phyloP scores from a whole-genome alignment of 441 rosid genomes.

The Croton setiger region DNA sequence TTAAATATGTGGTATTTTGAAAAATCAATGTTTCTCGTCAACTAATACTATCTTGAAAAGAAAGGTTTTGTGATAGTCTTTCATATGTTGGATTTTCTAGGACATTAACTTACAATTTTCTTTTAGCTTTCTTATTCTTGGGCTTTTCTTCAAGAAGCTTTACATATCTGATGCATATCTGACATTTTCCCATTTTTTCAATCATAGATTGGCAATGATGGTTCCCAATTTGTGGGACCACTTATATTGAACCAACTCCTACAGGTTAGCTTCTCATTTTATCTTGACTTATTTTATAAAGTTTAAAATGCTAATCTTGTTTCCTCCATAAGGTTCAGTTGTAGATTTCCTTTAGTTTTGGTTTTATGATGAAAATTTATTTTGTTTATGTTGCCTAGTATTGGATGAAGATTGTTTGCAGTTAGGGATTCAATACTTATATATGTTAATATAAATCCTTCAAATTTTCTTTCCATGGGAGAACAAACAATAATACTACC shows the following conservation, averaged over 20 bases:
- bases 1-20: not conserved
- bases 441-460: not conserved
- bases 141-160: not conserved
- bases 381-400: not conserved
- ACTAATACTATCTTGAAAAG: not conserved
- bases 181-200: conserved; percentile 18
- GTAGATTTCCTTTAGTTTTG: not conserved
- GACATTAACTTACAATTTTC: not conserved
- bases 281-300: conserved; percentile 15
- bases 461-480: not conserved
- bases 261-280: conserved; percentile 52
- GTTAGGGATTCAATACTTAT: not conserved
- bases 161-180: conserved; percentile 8
- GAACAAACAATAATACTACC: too few species aligned
- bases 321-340: conserved; percentile 2
- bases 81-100: not conserved
- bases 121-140: not conserved
- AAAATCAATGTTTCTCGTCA: not conserved
- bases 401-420: conserved; percentile 1
- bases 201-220: conserved; percentile 81
- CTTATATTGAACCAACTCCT: conserved; percentile 79
- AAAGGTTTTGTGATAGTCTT: not conserved
- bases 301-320: conserved; percentile 9
- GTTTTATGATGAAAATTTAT: conserved; percentile 9
- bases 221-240: conserved; percentile 97